Base-by-base conservation (phyloP, 805 yeast species). In the Hanseniaspora lindneri region DNA sequence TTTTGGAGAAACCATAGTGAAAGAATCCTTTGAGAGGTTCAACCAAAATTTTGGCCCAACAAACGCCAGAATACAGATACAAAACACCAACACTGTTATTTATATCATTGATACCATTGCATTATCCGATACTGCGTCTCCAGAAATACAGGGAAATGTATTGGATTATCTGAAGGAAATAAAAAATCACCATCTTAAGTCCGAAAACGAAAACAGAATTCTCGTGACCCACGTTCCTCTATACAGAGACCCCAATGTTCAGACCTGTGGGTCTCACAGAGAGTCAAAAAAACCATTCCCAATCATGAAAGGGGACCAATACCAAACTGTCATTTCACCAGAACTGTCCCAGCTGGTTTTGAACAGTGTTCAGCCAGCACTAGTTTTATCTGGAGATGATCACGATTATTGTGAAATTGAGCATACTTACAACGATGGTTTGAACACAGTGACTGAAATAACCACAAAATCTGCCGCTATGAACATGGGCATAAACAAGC, bases 301-400 rank as follows among this genome's bases (percentile, higher is more conserved):
- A 0, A 68, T 85, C 19, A 68, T 71, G 55, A 69, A 70, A 52
- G 99, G 99, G 1, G 66, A 70, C 17, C 96, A 92, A 60, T 92
- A 86, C 62, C 95, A 88, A 63, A 88, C 95, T 0, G 89, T 84
- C n/a, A 70, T 92, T 9, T 82, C 79, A 44, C 66, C 73, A 27
- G 73, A 71, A 1, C 58, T 81, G 4, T 68, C 89, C 0, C 71
- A 75, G 35, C 71, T 75, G 19, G 70, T 92, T 4, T 63, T 92
- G 39, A 56, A 69, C 6, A 66, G 64, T 9, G 61, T 89, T 1
- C 65, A 72, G 40, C 99, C 99, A 0, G 69, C 69, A 14, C 62
- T 79, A 10, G 71, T 83, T 3, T 84, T 87, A 58, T 77, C 94
- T 5, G 99, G 98, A 1, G 99, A 92, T 62, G 98, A 92, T 61